Evolutionary conservation across 2,329 filamentous ascomycete species (phyloP).

Genomic region (Metarhizium guizhouense): DNA sequence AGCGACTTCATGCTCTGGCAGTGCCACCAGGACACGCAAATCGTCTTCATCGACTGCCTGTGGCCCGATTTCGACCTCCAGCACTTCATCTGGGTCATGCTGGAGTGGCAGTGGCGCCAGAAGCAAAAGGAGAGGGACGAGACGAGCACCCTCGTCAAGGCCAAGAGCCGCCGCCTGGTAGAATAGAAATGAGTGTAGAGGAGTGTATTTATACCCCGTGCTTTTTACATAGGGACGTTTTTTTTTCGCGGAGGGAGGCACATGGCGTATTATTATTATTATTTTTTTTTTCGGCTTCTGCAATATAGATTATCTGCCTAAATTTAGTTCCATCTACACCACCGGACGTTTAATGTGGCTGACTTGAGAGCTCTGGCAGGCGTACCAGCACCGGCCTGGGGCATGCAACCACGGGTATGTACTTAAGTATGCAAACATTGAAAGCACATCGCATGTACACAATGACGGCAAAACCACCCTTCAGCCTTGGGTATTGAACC

Average conservation of each 20-base stretch:
- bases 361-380: no score
- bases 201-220: not conserved
- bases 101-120: conserved; percentile 75
- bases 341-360: no score
- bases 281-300: not conserved
- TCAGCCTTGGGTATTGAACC: no score
- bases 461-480: no score
- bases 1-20: conserved; percentile 99
- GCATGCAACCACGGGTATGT: no score
- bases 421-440: no score
- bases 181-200: not conserved
- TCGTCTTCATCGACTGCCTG: conserved; percentile 83
- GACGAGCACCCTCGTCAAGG: conserved; percentile 9
- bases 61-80: conserved; percentile 97
- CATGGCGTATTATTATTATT: not conserved
- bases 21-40: conserved; percentile 83
- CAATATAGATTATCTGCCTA: not conserved
- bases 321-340: not conserved
- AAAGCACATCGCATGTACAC: no score
- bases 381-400: no score
- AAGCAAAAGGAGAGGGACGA: conserved; percentile 48
- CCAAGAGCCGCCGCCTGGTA: conserved; percentile 2
- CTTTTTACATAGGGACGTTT: not conserved
- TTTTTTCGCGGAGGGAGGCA: not conserved
- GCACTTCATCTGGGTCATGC: conserved; percentile 82